Base-by-base conservation (phyloP, 768 basidiomycete species). In the Hericium coralloides region DNA sequence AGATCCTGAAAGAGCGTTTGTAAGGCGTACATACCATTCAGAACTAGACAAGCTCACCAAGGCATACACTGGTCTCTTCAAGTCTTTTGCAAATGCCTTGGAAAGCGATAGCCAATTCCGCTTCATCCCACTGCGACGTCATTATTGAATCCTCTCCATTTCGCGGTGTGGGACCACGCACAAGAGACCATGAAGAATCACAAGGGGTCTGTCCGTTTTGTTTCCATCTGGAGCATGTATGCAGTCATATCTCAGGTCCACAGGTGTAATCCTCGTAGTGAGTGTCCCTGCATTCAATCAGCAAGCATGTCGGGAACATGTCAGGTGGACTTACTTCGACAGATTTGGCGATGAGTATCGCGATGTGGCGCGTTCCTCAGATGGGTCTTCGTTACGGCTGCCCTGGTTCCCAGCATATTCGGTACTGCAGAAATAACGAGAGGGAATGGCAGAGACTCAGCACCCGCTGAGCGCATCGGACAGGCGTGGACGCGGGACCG, bases 41-140 rank as follows among this genome's bases (percentile, higher is more conserved):
- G 14, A 10, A 22, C 12, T 58, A 4, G 31, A 3, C 43, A 48
- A 0, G 68, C 77, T 62, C 57, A 85, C 92, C 41, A 95, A 70
- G 2, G 85, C 74, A 64, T 92, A 93, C 18, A 95, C 77, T 2
- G 88, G 84, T 57, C 84, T 75, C 2, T 76, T 69, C 1, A 91
- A 74, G 52, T 83, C 80, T 36, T 76, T 73, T n/a, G 79, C 74
- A 59, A 97, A 84, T 0, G 83, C 81, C 63, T 89, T 91, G 6
- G 88, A 80, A 4, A 95, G 75, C 0, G 89, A 89, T 5, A 79
- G 73, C 91, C 92, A 97, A 67, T 95, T 95, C 58, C 92, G 81
- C 67, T 94, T 93, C 39, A 86, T 91, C 0, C 92, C 92, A 62
- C 90, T 93, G 25, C 15, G 12, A 25, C 2, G 25, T 8, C 31